Evolutionary conservation across 1,139 yeast species (phyloP).

Genomic region (Eremothecium gossypii): DNA sequence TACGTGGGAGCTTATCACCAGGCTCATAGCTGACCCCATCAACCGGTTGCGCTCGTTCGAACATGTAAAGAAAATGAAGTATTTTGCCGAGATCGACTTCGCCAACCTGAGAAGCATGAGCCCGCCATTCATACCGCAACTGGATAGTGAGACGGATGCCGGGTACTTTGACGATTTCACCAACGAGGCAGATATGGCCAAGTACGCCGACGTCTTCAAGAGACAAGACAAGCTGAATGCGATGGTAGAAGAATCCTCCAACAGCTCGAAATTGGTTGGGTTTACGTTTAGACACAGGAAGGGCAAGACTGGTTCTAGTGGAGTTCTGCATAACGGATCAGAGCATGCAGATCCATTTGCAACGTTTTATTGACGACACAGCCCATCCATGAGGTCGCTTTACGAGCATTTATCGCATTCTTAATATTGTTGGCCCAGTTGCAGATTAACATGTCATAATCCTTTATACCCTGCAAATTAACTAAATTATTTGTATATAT

Average conservation of each 20-base stretch:
- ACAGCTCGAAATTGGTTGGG: conserved; percentile 77
- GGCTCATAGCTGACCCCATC: conserved; percentile 70
- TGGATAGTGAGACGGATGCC: conserved; percentile 95
- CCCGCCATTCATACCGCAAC: conserved; percentile 95
- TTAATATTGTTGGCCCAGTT: too few species aligned
- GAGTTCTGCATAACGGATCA: conserved; percentile 32
- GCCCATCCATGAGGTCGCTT: too few species aligned
- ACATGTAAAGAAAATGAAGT: conserved; percentile 70
- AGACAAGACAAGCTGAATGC: conserved; percentile 79
- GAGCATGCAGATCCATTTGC: conserved; percentile 36
- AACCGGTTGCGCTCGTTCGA: conserved; percentile 67
- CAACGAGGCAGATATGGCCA: conserved; percentile 94
- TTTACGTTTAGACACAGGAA: conserved; percentile 86
- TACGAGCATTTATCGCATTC: too few species aligned
- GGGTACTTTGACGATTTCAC: conserved; percentile 98
- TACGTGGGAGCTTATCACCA: conserved; percentile 84
- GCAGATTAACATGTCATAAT: too few species aligned
- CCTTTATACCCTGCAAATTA: too few species aligned
- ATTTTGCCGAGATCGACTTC: conserved; percentile 82
- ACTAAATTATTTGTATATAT: too few species aligned
- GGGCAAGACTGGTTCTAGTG: conserved; percentile 40
- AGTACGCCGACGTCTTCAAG: conserved; percentile 92
- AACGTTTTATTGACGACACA: conserved; percentile 28
- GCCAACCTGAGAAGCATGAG: conserved; percentile 52
- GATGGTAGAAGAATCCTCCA: conserved; percentile 58